phyloP scores from a whole-genome alignment of 176 grass and related monocot species.

The Aegilops umbellulata region DNA sequence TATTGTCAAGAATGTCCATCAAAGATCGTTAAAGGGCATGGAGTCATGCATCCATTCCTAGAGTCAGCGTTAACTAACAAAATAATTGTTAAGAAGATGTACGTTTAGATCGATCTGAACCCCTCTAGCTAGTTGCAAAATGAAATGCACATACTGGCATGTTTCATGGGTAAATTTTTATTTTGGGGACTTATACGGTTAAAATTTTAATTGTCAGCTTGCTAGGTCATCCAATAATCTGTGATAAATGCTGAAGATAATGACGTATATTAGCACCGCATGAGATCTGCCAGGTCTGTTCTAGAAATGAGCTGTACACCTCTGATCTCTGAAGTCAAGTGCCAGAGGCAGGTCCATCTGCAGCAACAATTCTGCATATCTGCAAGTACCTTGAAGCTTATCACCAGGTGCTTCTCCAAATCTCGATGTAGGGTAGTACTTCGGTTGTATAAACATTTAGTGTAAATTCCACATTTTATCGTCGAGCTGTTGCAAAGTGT shows the following conservation, averaged over 20 bases:
- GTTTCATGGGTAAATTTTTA: background rate
- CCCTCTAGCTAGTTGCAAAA: background rate
- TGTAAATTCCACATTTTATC: background rate
- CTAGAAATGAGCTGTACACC: conserved; percentile 16
- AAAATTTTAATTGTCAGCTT: background rate
- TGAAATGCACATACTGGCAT: background rate
- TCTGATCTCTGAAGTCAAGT: conserved; percentile 20
- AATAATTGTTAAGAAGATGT: background rate
- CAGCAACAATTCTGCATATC: background rate
- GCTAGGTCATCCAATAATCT: conserved; percentile 13
- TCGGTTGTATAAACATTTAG: background rate
- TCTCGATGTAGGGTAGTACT: background rate
- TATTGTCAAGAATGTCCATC: no score
- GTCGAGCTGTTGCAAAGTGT: background rate
- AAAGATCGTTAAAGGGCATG: no score
- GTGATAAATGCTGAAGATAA: background rate
- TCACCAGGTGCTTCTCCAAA: background rate
- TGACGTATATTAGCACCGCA: background rate
- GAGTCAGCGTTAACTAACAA: background rate
- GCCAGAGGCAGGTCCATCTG: background rate
- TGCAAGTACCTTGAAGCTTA: conserved; percentile 29
- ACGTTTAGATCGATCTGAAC: background rate
- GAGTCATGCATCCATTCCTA: background rate
- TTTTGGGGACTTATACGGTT: background rate
- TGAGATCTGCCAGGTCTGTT: conserved; percentile 9